These are phyloP conservation scores for Citrullus colocynthis DNA, from an alignment of 306 rosid genomes.

Conservation along the genomic window DNA sequence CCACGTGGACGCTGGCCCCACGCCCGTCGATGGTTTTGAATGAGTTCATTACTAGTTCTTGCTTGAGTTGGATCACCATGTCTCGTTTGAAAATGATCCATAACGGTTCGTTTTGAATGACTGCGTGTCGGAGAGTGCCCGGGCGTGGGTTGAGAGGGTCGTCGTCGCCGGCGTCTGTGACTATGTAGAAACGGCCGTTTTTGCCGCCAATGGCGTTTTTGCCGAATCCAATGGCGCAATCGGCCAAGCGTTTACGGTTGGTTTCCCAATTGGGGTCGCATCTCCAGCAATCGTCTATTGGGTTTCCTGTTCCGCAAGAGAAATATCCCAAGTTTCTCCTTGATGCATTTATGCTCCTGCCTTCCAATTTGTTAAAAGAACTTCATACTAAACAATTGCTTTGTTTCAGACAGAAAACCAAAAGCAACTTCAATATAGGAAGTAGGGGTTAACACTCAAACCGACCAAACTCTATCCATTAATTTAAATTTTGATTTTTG, in stretches of 20 bases:
- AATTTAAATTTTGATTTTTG: no score
- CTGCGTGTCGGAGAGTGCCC: slow-evolving; percentile 58
- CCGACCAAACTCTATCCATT: no score
- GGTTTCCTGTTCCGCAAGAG: slow-evolving; percentile 73
- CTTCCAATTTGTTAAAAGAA: no score
- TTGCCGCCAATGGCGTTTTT: slow-evolving; percentile 70
- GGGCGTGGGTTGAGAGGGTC: slow-evolving; percentile 55
- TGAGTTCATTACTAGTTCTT: slow-evolving; percentile 73
- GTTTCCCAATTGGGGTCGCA: slow-evolving; percentile 63
- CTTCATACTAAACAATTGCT: no score
- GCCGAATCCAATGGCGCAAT: slow-evolving; percentile 83
- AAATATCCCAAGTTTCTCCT: slow-evolving; percentile 65
- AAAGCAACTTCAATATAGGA: no score
- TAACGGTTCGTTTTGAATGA: slow-evolving; percentile 73
- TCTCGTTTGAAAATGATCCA: slow-evolving; percentile 84
- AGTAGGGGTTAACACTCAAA: no score
- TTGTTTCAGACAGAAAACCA: no score
- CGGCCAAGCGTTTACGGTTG: slow-evolving; percentile 66
- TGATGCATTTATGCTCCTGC: slow-evolving; percentile 58
- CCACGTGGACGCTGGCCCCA: slow-evolving; percentile 81
- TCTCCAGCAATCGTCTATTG: slow-evolving; percentile 89
- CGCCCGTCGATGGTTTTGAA: slow-evolving; percentile 86
- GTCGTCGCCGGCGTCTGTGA: slow-evolving; percentile 56
- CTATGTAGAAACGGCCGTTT: slow-evolving; percentile 51
- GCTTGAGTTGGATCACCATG: slow-evolving; percentile 48